Percentiles rank a stretch among this genome's conserved stretches.
Conservation (phyloP, 805 yeast species). For the Spathaspora boniae region DNA sequence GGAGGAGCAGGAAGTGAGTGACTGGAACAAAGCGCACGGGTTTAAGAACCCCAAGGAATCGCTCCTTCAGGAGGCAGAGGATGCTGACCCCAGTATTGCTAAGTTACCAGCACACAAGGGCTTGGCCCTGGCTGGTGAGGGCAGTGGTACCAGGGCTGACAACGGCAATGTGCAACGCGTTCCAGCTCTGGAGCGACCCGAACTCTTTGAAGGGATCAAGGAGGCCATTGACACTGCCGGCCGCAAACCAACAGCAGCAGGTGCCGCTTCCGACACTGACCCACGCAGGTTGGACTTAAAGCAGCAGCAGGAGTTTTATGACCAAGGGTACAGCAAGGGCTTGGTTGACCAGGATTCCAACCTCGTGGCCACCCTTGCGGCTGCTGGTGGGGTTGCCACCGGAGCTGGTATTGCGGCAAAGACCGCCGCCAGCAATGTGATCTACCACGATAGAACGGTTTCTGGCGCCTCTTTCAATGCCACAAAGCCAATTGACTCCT, state of each 20-base stretch:
- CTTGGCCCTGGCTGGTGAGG: too few relatives aligned
- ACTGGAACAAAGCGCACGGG: constrained; percentile 27
- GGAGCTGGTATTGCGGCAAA: constrained; percentile 6
- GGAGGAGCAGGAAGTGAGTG: constrained; percentile 21
- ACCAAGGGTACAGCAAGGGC: constrained; percentile 3
- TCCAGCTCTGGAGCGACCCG: too few relatives aligned
- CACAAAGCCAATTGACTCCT: constrained; percentile 3
- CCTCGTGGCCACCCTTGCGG: too few relatives aligned
- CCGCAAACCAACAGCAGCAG: background rate
- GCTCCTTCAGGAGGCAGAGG: constrained; percentile 28
- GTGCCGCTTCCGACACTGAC: constrained; percentile 2
- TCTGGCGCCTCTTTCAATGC: constrained; percentile 4
- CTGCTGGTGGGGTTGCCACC: constrained; percentile 7
- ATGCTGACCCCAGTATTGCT: constrained; percentile 10
- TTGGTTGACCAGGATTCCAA: too few relatives aligned
- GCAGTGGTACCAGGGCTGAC: too few relatives aligned
- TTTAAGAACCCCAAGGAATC: constrained; percentile 18
- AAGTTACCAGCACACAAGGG: constrained; percentile 14
- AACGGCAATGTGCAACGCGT: too few relatives aligned
- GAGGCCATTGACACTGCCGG: background rate
- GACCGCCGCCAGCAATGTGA: background rate
- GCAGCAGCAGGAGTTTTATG: constrained; percentile 2
- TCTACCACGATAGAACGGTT: background rate
- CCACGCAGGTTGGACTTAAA: background rate
- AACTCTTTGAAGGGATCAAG: background rate